Evolutionary conservation across 78 protist genomes (phyloP), one percentile per base, ranked within the genome.

Genomic region (Dictyostelium brefeldianum): DNA sequence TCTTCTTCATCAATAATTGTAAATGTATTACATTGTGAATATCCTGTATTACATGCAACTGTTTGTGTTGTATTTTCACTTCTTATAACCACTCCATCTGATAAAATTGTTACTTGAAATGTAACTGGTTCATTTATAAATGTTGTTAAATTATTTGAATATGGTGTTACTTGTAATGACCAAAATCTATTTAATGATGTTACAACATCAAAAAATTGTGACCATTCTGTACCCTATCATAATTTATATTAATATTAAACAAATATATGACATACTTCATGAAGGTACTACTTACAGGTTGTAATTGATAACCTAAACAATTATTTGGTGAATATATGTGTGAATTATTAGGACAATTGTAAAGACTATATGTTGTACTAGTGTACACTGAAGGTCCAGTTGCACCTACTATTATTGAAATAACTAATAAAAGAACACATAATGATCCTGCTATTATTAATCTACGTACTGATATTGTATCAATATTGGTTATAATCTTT

Each of bases 361-460:
- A 87, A 14, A 80, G 83, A 48, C 69, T 75, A 18, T 17, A 64
- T 47, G 77, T 10, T 14, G 8, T 15, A 20, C 69, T 46, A 14
- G 77, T 84, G 17, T 87, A 87, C 1, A 87, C 93, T 11, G 25
- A 14, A 27, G 93, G 93, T 0, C 93, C 93, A 15, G 93, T 87
- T 0, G 80, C 83, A 22, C 93, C 93, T 15, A 87, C 93, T 46
- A 87, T 87, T 46, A 87, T 77, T 9, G 93, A 78, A 50, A 87
- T 41, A 9, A 87, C 14, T 5, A 87, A 36, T 1, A 53, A 48
- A 10, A 57, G 48, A 70, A 47, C 83, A n/a, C 67, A 65, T 10
- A 54, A 20, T 15, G 47, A 47, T 51, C 85, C 93, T 15, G 51
- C 83, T n/a, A 50, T 64, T 6, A 87, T 64, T 74, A 87, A n/a